phyloP scores from a whole-genome alignment of 2,329 filamentous ascomycete species.

The Xylaria sp. region DNA sequence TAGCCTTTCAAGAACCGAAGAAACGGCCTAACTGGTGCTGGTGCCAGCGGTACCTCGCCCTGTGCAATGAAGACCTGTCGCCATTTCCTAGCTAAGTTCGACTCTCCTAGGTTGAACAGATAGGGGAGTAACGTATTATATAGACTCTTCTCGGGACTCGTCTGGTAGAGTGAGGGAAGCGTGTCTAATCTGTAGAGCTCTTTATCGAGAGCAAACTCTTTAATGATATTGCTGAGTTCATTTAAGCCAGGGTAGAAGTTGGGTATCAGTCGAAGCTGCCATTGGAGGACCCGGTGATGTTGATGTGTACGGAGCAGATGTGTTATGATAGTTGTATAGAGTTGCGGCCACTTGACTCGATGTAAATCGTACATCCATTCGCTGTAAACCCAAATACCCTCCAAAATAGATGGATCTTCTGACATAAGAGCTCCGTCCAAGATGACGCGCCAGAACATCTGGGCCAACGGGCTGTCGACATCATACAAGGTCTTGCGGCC shows the following conservation, averaged over 20 bases:
- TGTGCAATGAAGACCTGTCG: conserved; percentile 55
- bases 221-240: conserved; percentile 56
- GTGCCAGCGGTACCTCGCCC: conserved; percentile 55
- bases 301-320: conserved; percentile 55
- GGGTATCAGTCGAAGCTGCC: conserved; percentile 60
- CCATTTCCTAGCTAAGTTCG: conserved; percentile 60
- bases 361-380: conserved; percentile 56
- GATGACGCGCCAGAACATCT: conserved; percentile 49
- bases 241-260: conserved; percentile 56
- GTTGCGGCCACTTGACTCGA: conserved; percentile 59
- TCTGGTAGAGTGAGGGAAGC: conserved; percentile 59
- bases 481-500: conserved; percentile 48
- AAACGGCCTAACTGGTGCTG: conserved; percentile 58
- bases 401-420: conserved; percentile 49
- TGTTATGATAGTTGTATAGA: conserved; percentile 61
- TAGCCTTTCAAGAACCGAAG: conserved; percentile 61
- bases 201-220: conserved; percentile 54
- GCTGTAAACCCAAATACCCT: conserved; percentile 54
- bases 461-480: conserved; percentile 42
- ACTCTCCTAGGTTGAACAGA: conserved; percentile 60
- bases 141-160: conserved; percentile 55
- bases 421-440: conserved; percentile 50
- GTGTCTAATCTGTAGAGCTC: conserved; percentile 53
- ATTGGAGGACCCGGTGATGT: conserved; percentile 55
- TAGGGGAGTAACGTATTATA: conserved; percentile 65